phyloP scores from a whole-genome alignment of 306 rosid species.

The Carpinus viminea region DNA sequence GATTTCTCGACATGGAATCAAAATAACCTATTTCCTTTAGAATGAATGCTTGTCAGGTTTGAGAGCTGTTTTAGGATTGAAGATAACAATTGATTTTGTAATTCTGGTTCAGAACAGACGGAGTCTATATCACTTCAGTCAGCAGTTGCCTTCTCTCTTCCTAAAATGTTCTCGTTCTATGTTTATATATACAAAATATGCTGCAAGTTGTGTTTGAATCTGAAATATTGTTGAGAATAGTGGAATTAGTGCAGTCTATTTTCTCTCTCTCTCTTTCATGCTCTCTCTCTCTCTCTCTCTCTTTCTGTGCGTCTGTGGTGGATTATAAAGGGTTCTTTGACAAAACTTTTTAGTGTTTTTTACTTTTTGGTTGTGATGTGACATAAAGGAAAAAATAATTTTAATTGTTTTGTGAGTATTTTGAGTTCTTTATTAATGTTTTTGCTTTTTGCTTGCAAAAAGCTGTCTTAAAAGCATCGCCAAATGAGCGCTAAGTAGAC shows the following conservation, averaged over 20 bases:
- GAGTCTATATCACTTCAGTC: neutral
- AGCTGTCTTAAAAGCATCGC: no score
- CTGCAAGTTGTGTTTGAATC: neutral
- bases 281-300: neutral
- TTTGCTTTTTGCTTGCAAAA: no score
- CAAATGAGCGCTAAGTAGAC: neutral
- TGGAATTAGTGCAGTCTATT: neutral
- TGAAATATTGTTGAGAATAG: neutral
- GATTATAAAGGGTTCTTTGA: neutral
- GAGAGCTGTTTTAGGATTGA: neutral
- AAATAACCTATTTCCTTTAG: neutral
- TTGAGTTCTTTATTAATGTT: no score
- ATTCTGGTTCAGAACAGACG: neutral
- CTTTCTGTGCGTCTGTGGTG: neutral
- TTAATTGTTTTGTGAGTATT: no score
- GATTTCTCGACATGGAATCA: neutral
- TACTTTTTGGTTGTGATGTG: no score
- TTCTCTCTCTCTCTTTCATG: neutral
- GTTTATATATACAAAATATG: neutral
- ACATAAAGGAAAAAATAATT: no score
- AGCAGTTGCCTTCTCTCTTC: no score
- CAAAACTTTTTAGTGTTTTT: no score
- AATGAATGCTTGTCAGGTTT: neutral
- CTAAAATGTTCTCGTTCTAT: neutral
- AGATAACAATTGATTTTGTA: no score